A percentile compares a stretch with the other conserved stretches of the same genome.
Conservation (phyloP, 2,329 filamentous ascomycete species). For the Fusarium sp. region DNA sequence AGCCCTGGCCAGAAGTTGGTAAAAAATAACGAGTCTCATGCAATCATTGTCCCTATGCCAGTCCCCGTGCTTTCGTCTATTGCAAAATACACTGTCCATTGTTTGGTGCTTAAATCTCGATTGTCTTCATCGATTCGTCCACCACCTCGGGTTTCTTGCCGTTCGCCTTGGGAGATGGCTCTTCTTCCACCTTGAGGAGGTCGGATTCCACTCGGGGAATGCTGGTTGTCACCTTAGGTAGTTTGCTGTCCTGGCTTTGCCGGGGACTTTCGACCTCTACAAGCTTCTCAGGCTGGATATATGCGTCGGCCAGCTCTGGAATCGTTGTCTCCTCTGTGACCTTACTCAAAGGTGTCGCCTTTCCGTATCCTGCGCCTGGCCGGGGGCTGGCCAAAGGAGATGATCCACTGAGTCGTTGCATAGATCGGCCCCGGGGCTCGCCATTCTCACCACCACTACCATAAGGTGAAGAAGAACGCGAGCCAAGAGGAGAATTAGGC, state of each 20-base stretch:
- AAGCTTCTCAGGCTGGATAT: constrained; percentile 59
- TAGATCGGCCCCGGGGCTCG: constrained; percentile 74
- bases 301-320: constrained; percentile 50
- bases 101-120: constrained; percentile 60
- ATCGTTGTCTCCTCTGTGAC: constrained; percentile 74
- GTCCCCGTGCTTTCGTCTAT: constrained; percentile 38
- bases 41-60: constrained; percentile 43
- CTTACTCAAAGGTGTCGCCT: constrained; percentile 75
- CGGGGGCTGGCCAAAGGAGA: constrained; percentile 71
- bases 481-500: constrained; percentile 56
- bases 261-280: constrained; percentile 66
- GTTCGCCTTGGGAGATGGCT: constrained; percentile 43
- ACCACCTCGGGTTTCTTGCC: constrained; percentile 55
- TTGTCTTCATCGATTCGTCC: constrained; percentile 68
- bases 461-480: constrained; percentile 68
- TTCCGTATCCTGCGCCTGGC: constrained; percentile 64
- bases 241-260: constrained; percentile 55
- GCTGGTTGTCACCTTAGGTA: constrained; percentile 45
- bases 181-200: constrained; percentile 44
- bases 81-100: constrained; percentile 25
- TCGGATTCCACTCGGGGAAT: constrained; percentile 49
- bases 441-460: constrained; percentile 69
- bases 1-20: constrained; percentile 51
- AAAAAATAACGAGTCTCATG: constrained; percentile 41
- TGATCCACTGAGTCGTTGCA: constrained; percentile 73